Evolutionary conservation across 495 filamentous ascomycete genomes (phyloP).

Genomic region (Podospora tetraspora): DNA sequence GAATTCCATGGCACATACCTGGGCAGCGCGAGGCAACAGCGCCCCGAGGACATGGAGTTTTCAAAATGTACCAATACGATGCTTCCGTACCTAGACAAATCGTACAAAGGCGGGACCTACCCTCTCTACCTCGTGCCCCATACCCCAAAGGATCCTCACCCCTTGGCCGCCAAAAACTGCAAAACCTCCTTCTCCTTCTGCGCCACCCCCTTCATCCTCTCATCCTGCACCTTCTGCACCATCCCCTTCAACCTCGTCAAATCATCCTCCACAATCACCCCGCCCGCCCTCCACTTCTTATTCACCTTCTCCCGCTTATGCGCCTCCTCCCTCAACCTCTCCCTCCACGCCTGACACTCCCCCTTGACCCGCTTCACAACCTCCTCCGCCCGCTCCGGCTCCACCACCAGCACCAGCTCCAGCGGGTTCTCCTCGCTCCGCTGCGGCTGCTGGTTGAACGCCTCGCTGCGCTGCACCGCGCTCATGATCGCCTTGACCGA

Average conservation of each 20-base stretch:
- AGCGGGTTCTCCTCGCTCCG: slow-evolving; percentile 60
- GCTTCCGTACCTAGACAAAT: slow-evolving; percentile 13
- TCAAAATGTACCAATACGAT: slow-evolving; percentile 22
- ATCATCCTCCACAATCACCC: slow-evolving; percentile 59
- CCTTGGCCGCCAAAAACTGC: slow-evolving; percentile 30
- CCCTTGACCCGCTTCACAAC: slow-evolving; percentile 53
- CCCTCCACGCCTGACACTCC: slow-evolving; percentile 55
- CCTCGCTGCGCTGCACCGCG: slow-evolving; percentile 58
- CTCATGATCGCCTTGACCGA: slow-evolving; percentile 67
- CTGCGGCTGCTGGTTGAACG: slow-evolving; percentile 69
- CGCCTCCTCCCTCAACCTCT: slow-evolving; percentile 50
- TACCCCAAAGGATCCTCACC: no score
- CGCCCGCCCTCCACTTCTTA: slow-evolving; percentile 55
- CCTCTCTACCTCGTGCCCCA: no score
- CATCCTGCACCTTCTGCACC: slow-evolving; percentile 67
- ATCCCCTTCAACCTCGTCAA: slow-evolving; percentile 58
- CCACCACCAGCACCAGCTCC: slow-evolving; percentile 67
- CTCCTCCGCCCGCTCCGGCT: slow-evolving; percentile 56
- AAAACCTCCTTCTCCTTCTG: slow-evolving; percentile 60
- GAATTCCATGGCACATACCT: neutral
- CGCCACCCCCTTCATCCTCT: slow-evolving; percentile 61
- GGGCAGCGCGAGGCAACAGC: neutral
- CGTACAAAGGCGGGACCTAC: no score
- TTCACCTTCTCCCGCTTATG: slow-evolving; percentile 59
- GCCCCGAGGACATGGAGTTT: neutral